phyloP scores from a whole-genome alignment of 2,329 filamentous ascomycete species.

The Penicillium sp. region DNA sequence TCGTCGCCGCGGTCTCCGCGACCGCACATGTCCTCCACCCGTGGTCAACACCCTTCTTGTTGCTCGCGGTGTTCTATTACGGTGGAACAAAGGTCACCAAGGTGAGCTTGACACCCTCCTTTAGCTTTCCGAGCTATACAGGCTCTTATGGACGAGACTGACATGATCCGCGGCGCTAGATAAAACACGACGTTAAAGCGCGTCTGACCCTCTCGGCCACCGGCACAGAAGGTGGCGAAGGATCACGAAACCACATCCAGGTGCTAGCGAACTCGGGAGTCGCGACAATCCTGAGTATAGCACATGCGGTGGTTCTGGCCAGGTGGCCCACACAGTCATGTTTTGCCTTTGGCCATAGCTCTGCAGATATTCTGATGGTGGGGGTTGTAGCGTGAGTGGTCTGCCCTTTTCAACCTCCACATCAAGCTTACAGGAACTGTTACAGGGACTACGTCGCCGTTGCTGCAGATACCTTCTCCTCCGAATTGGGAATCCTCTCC shows the following conservation, averaged over 20 bases:
- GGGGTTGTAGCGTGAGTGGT: conserved; percentile 39
- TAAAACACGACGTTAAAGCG: conserved; percentile 84
- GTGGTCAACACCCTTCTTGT: conserved; percentile 83
- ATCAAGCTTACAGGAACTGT: not conserved
- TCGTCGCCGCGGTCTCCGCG: conserved; percentile 68
- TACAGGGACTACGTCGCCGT: conserved; percentile 78
- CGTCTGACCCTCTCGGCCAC: conserved; percentile 71
- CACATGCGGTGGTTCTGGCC: conserved; percentile 47
- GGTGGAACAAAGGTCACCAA: conserved; percentile 80
- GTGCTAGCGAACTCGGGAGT: conserved; percentile 84
- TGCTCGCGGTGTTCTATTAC: conserved; percentile 81
- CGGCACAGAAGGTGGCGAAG: conserved; percentile 70
- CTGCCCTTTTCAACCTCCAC: not conserved
- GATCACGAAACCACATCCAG: conserved; percentile 77
- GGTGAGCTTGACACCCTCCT: conserved; percentile 42
- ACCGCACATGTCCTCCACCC: conserved; percentile 82
- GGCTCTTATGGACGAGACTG: not conserved
- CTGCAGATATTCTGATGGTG: conserved; percentile 37
- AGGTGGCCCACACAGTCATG: conserved; percentile 29
- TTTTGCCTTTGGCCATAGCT: conserved; percentile 34
- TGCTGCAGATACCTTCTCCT: conserved; percentile 88
- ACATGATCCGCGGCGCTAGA: conserved; percentile 43
- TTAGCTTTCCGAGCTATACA: not conserved
- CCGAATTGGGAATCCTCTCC: conserved; percentile 88
- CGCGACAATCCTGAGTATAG: conserved; percentile 61